These are phyloP conservation scores for Corylus americana DNA, from an alignment of 306 rosid genomes.

Conservation along the genomic window DNA sequence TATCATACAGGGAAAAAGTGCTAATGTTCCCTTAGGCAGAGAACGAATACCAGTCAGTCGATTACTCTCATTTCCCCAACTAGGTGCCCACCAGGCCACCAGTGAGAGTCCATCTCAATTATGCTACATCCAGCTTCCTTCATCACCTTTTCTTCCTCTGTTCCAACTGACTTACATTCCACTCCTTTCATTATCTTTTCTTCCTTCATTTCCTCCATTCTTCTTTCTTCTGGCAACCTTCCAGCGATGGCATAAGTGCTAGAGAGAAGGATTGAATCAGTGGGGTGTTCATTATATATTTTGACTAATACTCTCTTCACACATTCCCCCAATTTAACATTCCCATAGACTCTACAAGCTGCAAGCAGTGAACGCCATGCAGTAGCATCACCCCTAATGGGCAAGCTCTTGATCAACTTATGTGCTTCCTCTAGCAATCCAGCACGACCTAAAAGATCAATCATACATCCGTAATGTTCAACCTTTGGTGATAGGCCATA, in stretches of 20 bases:
- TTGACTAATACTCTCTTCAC: constrained; percentile 46
- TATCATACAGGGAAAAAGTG: too few species aligned
- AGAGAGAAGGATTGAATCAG: constrained; percentile 65
- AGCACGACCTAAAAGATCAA: constrained; percentile 76
- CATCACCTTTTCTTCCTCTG: constrained; percentile 24
- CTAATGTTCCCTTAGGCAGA: not conserved
- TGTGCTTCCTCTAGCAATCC: constrained; percentile 74
- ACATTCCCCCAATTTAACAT: constrained; percentile 49
- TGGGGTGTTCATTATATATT: constrained; percentile 55
- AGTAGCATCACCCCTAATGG: constrained; percentile 52
- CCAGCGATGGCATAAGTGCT: constrained; percentile 67
- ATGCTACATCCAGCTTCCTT: constrained; percentile 67
- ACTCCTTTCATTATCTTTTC: constrained; percentile 19
- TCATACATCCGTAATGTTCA: constrained; percentile 71
- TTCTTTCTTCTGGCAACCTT: constrained; percentile 50
- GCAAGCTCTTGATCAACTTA: constrained; percentile 56
- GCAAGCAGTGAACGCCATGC: constrained; percentile 77
- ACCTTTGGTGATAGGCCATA: constrained; percentile 50
- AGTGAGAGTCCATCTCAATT: constrained; percentile 46
- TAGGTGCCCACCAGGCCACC: constrained; percentile 17
- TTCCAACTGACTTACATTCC: constrained; percentile 18
- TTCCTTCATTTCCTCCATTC: constrained; percentile 40
- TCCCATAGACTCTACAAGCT: constrained; percentile 66
- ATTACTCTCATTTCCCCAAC: not conserved
- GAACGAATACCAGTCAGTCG: not conserved